Percentiles rank a stretch among this genome's conserved stretches.
These are phyloP conservation scores for Ceriops zippeliana DNA, from an alignment of 345 rosid genomes.

Conservation along the genomic window DNA sequence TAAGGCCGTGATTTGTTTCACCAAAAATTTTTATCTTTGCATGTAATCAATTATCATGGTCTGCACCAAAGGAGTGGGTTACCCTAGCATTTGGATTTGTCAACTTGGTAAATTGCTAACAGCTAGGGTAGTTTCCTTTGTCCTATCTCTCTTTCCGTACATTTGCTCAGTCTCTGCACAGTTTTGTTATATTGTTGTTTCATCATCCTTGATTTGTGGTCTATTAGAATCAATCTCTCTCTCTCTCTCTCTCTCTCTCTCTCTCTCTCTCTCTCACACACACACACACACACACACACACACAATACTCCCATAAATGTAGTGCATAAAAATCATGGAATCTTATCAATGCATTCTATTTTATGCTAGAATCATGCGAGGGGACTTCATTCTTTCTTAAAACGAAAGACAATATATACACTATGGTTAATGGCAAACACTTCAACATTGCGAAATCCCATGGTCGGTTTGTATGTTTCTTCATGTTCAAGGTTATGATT, in stretches of 20 bases:
- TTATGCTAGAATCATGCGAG: no score
- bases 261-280: no score
- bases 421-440: constrained; percentile 25
- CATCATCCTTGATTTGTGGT: no score
- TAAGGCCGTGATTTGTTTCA: constrained; percentile 3
- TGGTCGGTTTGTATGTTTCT: constrained; percentile 14
- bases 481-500: constrained; percentile 19
- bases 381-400: no score
- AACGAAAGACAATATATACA: no score
- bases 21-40: constrained; percentile 3
- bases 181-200: constrained; percentile 34
- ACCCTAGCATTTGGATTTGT: constrained; percentile 2
- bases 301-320: not conserved
- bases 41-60: constrained; percentile 3
- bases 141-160: constrained; percentile 19
- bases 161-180: constrained; percentile 31
- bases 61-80: not conserved
- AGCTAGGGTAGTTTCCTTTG: constrained; percentile 13
- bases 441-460: constrained; percentile 27
- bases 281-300: no score
- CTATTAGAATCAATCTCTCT: no score
- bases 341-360: no score
- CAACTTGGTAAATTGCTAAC: constrained; percentile 20
- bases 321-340: no score
- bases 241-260: no score